A percentile compares a stretch with the other conserved stretches of the same genome.
Evolutionary conservation across 179 eudicot genomes (phyloP).

Genomic region (Patellifolia procumbens): DNA sequence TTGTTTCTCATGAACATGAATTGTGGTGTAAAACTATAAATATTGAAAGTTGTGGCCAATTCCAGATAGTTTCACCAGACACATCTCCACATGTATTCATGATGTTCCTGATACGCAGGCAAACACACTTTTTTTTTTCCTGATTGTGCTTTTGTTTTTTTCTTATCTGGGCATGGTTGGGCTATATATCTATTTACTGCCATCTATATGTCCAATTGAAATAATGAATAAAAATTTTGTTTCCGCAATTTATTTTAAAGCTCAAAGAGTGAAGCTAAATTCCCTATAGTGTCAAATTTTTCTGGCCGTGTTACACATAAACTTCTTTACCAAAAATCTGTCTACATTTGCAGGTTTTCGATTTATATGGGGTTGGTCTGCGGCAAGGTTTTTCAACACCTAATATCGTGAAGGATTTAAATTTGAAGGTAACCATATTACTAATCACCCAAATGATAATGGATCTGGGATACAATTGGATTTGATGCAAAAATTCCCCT

Average conservation of each 20-base stretch:
- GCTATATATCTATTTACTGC: not conserved
- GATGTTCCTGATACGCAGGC: not conserved
- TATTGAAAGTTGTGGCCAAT: no score
- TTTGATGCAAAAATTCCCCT: not conserved
- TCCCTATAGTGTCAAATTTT: not conserved
- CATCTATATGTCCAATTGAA: not conserved
- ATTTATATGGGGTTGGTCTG: conserved; percentile 80
- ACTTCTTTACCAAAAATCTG: conserved; percentile 10
- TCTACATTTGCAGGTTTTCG: conserved; percentile 54
- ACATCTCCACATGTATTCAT: not conserved
- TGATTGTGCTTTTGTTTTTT: not conserved
- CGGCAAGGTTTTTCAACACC: conserved; percentile 60
- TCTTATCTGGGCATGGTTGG: not conserved
- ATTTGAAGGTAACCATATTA: conserved; percentile 60
- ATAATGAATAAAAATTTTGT: not conserved
- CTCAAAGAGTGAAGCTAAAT: not conserved
- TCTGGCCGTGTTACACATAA: not conserved
- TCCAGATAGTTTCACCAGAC: no score
- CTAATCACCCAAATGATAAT: not conserved
- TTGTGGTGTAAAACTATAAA: no score
- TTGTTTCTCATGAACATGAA: no score
- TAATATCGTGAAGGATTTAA: conserved; percentile 56
- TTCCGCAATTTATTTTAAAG: not conserved
- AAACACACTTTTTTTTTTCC: not conserved
- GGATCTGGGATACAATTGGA: not conserved